Evolutionary conservation across 1,284 basidiomycete genomes (phyloP).

Genomic region (Flammula alnicola): DNA sequence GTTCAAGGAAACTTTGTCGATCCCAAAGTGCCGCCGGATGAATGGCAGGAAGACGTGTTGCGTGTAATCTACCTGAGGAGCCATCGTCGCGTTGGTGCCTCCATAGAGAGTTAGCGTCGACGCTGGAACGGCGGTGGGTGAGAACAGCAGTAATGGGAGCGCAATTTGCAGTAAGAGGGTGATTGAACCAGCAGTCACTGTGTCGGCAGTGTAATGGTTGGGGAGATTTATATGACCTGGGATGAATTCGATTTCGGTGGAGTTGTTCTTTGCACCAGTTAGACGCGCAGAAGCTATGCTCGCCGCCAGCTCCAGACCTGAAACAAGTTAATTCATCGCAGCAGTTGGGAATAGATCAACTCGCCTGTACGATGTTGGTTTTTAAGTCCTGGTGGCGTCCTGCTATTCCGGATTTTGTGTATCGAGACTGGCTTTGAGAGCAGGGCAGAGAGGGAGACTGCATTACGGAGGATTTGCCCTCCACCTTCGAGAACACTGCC

Average conservation of each 20-base stretch:
- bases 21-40: conserved; percentile 55
- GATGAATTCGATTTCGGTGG: conserved; percentile 52
- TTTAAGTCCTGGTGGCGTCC: conserved; percentile 64
- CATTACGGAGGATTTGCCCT: conserved; percentile 72
- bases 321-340: background rate
- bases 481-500: conserved; percentile 62
- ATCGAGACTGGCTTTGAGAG: conserved; percentile 61
- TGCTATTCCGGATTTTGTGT: conserved; percentile 58
- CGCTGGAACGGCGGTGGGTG: conserved; percentile 28
- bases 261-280: conserved; percentile 54
- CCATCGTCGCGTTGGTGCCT: conserved; percentile 69
- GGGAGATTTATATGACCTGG: conserved; percentile 52
- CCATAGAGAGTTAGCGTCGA: conserved; percentile 61
- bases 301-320: conserved; percentile 67
- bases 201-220: conserved; percentile 56
- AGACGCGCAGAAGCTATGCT: conserved; percentile 58
- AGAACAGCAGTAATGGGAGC: conserved; percentile 68
- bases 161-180: conserved; percentile 73
- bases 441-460: conserved; percentile 63
- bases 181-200: conserved; percentile 70
- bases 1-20: conserved; percentile 42
- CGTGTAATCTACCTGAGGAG: conserved; percentile 75
- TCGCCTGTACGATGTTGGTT: conserved; percentile 71
- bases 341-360: background rate
- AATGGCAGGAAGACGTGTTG: conserved; percentile 69